A percentile compares a stretch with the other conserved stretches of the same genome.
Evolutionary conservation across 805 yeast genomes (phyloP).

Genomic region (Cyberlindnera mississippiensis): DNA sequence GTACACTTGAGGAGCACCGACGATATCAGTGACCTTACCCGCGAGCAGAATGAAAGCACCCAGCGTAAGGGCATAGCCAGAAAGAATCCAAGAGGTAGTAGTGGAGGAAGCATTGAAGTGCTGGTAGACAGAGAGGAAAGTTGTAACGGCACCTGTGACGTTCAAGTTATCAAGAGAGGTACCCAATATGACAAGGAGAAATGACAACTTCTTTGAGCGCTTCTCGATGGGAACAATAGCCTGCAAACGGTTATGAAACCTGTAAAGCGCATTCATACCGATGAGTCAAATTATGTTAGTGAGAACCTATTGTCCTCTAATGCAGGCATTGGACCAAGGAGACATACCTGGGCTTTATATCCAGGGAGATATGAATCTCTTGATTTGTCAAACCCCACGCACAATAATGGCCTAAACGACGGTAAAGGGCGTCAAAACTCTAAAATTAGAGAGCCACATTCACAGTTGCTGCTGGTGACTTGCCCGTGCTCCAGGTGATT

Average conservation of each 20-base stretch:
- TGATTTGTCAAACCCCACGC: no score
- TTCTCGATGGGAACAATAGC: not conserved
- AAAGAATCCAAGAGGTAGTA: slow-evolving; percentile 39
- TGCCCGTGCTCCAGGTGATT: no score
- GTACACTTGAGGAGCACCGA: slow-evolving; percentile 34
- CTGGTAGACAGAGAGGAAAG: not conserved
- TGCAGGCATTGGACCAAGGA: no score
- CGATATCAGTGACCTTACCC: slow-evolving; percentile 39
- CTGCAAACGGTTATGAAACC: not conserved
- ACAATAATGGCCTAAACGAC: no score
- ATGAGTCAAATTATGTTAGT: not conserved
- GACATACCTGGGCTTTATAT: no score
- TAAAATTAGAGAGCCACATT: no score
- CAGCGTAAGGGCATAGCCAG: slow-evolving; percentile 40
- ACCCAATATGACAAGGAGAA: slow-evolving; percentile 2
- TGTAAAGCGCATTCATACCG: not conserved
- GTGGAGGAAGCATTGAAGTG: slow-evolving; percentile 3
- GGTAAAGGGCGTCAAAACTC: no score
- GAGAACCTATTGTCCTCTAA: no score
- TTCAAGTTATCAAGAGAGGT: slow-evolving; percentile 11
- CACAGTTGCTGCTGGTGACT: no score
- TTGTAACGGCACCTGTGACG: slow-evolving; percentile 8
- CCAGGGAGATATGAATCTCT: no score
- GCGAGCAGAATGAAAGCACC: slow-evolving; percentile 39
- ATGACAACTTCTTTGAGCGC: slow-evolving; percentile 1